A percentile compares a stretch with the other conserved stretches of the same genome.
These are phyloP conservation scores for Hanseniaspora guilliermondii DNA, from an alignment of 805 yeast species.

Conservation along the genomic window DNA sequence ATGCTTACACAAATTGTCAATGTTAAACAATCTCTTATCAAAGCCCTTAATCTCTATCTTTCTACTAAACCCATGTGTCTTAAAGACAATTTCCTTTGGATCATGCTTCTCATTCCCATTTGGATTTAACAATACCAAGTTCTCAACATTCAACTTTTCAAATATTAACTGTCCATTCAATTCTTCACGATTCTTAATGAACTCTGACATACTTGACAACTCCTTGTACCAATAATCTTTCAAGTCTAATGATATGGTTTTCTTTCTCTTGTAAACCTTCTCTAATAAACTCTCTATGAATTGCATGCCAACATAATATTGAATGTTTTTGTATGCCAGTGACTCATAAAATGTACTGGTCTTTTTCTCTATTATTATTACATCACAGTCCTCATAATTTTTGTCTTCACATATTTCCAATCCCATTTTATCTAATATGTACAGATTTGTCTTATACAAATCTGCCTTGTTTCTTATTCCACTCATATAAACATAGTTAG, in stretches of 20 bases:
- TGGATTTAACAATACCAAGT: neutral
- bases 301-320: neutral
- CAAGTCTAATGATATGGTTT: neutral
- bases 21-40: neutral
- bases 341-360: conserved; percentile 7
- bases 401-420: neutral
- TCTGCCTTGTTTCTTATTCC: conserved; percentile 1
- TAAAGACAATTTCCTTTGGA: conserved; percentile 4
- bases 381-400: conserved; percentile 1
- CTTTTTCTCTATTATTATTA: conserved; percentile 4
- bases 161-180: neutral
- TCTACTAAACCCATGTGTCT: neutral
- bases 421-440: conserved; percentile 9
- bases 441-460: neutral
- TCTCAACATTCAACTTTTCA: neutral
- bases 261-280: conserved; percentile 9
- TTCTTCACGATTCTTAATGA: neutral
- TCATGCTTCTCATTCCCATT: neutral
- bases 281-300: neutral
- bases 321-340: neutral
- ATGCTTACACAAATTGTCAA: neutral
- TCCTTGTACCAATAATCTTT: neutral
- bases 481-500: conserved; percentile 9
- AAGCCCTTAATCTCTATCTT: neutral
- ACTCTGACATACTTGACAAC: neutral